Base-by-base conservation (phyloP, 306 rosid genomes). In the Datisca glomerata region DNA sequence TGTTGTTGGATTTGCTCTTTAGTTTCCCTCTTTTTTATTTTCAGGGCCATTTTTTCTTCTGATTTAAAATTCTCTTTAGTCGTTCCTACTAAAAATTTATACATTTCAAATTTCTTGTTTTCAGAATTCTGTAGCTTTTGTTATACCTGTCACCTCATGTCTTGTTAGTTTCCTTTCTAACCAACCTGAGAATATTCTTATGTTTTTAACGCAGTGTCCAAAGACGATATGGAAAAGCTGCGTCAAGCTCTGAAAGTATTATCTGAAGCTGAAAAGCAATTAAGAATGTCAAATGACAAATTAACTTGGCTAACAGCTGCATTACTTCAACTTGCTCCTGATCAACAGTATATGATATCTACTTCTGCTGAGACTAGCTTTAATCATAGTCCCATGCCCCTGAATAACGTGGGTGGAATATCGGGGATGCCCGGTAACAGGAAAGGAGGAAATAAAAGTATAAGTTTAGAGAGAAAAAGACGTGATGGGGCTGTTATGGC, bases 251-350 rank as follows among this genome's bases (percentile, higher is more conserved):
- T 91, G 64, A 91, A 69, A 73, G 78, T 93, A 32, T 67, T 91
- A 53, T 91, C 98, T 0, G 98, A 91, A 67, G 92, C 96, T 47
- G 98, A 91, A 65, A 91, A 91, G 66, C 98, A 91, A 61, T 59
- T 91, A 62, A 72, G 98, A 68, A 78, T 63, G 78, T 84, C 98
- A 36, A 91, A 80, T 65, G 98, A 91, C 67, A 84, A 80, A 66
- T 58, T 80, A 42, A 91, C 98, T 20, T 91, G 98, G 98, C 61
- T 91, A 46, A 91, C 98, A 23, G 96, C 96, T 61, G 94, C 98
- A 2, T 71, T 91, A 63, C 94, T 91, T 66, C 98, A 91, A 72
- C 94, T 91, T 62, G 98, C 96, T 49, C 98, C 96, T 23, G 98
- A 91, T 57, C 92, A 75, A 65, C 96, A 91, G 68, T 91, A 80